These are phyloP conservation scores for Cornus suecica DNA, from an alignment of 148 eudicot genomes.

Conservation along the genomic window DNA sequence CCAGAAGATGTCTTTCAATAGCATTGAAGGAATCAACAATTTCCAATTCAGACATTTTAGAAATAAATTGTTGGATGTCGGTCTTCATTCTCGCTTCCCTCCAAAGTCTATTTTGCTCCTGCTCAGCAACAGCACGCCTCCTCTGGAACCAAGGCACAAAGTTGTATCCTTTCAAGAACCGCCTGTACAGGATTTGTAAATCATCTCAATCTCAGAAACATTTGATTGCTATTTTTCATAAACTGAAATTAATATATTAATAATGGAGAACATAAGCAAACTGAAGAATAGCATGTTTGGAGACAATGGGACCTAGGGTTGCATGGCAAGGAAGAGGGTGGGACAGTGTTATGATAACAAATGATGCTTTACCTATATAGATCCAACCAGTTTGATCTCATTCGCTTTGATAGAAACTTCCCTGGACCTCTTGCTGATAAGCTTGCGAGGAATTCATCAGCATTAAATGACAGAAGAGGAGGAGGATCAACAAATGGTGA, in stretches of 20 bases:
- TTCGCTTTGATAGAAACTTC: slow-evolving; percentile 85
- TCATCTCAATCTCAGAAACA: slow-evolving; percentile 2
- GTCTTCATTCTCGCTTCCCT: slow-evolving; percentile 80
- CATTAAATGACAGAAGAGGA: slow-evolving; percentile 60
- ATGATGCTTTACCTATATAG: slow-evolving; percentile 60
- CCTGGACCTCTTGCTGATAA: slow-evolving; percentile 95
- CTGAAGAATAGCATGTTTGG: background rate
- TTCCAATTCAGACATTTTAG: slow-evolving; percentile 78
- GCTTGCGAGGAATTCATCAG: slow-evolving; percentile 69
- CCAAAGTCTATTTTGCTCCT: slow-evolving; percentile 83
- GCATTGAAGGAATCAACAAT: slow-evolving; percentile 86
- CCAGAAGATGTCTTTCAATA: slow-evolving; percentile 77
- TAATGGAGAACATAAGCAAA: background rate
- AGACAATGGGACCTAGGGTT: too few relatives aligned
- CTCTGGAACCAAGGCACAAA: slow-evolving; percentile 90
- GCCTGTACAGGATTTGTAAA: slow-evolving; percentile 41
- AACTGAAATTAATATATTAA: slow-evolving; percentile 1
- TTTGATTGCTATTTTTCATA: background rate
- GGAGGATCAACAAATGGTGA: slow-evolving; percentile 93
- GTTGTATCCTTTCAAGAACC: slow-evolving; percentile 79
- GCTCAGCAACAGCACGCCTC: slow-evolving; percentile 79
- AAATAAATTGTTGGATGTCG: slow-evolving; percentile 58
- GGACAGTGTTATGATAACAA: background rate
- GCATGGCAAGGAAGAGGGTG: too few relatives aligned
- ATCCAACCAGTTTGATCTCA: slow-evolving; percentile 93